Percentiles rank a stretch among this genome's conserved stretches.
Conservation (phyloP, 768 basidiomycete genomes). For the Leccinum variicolor region DNA sequence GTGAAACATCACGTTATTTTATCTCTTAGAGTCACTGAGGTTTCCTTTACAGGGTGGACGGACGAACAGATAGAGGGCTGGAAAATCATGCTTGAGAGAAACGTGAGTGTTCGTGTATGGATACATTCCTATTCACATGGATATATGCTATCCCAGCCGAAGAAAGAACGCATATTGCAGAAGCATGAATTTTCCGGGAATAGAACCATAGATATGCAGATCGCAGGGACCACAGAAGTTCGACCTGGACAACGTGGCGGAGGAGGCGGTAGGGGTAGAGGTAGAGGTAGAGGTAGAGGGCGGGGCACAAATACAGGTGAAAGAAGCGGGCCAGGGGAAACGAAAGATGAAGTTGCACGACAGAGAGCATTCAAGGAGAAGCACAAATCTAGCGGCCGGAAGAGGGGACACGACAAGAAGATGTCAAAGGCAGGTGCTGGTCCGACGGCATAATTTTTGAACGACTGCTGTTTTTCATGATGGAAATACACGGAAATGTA, state of each 20-base stretch:
- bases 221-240: neutral
- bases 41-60: conserved; percentile 49
- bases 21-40: neutral
- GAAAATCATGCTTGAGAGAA: conserved; percentile 84
- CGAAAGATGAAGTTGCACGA: conserved; percentile 38
- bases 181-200: conserved; percentile 81
- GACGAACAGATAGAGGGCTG: conserved; percentile 93
- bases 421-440: conserved; percentile 63
- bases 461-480: neutral
- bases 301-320: conserved; percentile 38
- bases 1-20: conserved; percentile 32
- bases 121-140: conserved; percentile 7
- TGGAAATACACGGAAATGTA: neutral
- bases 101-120: conserved; percentile 50
- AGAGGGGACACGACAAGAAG: conserved; percentile 87
- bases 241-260: conserved; percentile 23
- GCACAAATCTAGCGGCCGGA: conserved; percentile 77
- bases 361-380: conserved; percentile 75
- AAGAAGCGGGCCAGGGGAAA: conserved; percentile 34
- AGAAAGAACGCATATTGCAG: conserved; percentile 67
- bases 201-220: conserved; percentile 21
- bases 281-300: conserved; percentile 26
- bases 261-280: conserved; percentile 40
- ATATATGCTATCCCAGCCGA: conserved; percentile 44
- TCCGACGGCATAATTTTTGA: conserved; percentile 20